Percentiles rank a stretch among this genome's conserved stretches.
Conservation (phyloP, 2,329 filamentous ascomycete species). For the Huntiella savannae region DNA sequence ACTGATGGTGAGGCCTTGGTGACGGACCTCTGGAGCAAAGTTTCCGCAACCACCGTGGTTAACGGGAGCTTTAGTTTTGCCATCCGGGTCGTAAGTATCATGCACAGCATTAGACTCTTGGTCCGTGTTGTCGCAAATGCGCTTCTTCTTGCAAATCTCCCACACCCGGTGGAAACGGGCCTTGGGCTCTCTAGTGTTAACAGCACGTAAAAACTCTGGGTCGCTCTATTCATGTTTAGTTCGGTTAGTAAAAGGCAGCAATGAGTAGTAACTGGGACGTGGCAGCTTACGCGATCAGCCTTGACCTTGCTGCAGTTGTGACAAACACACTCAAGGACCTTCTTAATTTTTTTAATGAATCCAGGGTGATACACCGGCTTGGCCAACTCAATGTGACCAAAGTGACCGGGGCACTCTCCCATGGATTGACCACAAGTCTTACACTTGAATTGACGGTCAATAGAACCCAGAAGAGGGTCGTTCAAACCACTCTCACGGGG, state of each 20-base stretch:
- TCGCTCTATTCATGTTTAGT: conserved; percentile 42
- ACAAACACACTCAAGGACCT: conserved; percentile 95
- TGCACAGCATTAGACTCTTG: conserved; percentile 49
- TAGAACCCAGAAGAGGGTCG: conserved; percentile 87
- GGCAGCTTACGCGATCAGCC: conserved; percentile 86
- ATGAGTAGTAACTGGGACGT: conserved; percentile 14
- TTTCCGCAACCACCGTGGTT: conserved; percentile 90
- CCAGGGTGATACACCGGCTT: conserved; percentile 89
- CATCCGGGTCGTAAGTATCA: conserved; percentile 42
- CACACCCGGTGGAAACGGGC: conserved; percentile 84
- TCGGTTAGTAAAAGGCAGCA: conserved; percentile 32
- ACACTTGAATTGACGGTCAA: conserved; percentile 89
- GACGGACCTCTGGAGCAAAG: conserved; percentile 68
- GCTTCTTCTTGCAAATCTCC: conserved; percentile 78
- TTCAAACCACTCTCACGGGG: conserved; percentile 85
- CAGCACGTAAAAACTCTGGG: conserved; percentile 62
- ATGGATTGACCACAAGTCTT: conserved; percentile 92
- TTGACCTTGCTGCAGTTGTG: conserved; percentile 97
- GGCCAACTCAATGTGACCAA: conserved; percentile 94
- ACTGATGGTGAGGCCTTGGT: conserved; percentile 59
- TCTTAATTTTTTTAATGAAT: conserved; percentile 98
- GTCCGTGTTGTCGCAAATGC: conserved; percentile 64
- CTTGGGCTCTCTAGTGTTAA: conserved; percentile 79
- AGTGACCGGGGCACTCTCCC: conserved; percentile 91
- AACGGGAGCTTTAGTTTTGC: conserved; percentile 30